Percentiles rank a stretch among this genome's conserved stretches.
Evolutionary conservation across 2,329 filamentous ascomycete genomes (phyloP).

Genomic region (Sarocladiaceae sp.): DNA sequence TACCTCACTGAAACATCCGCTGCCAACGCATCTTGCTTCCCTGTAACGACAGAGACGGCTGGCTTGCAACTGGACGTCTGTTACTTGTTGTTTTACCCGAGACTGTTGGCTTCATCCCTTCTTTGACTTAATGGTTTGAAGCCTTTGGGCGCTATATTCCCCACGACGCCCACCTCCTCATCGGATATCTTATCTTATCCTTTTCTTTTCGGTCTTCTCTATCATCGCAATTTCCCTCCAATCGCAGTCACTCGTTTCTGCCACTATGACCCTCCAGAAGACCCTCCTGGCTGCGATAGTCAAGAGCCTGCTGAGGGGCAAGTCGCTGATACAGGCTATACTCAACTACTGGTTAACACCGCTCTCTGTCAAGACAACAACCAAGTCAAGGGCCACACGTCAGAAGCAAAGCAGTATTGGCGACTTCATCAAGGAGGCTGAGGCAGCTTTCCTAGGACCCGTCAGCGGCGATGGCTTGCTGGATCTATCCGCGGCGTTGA

Average conservation of each 20-base stretch:
- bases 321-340: constrained; percentile 54
- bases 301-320: constrained; percentile 55
- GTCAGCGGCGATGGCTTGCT: constrained; percentile 40
- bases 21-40: neutral
- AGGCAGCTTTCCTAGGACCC: constrained; percentile 45
- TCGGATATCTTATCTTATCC: constrained; percentile 9
- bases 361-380: constrained; percentile 26
- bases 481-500: constrained; percentile 44
- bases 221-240: constrained; percentile 27
- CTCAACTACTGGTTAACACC: constrained; percentile 50
- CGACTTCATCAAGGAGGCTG: constrained; percentile 56
- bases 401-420: constrained; percentile 29
- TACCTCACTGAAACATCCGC: neutral
- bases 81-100: neutral
- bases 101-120: neutral
- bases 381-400: constrained; percentile 13
- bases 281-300: constrained; percentile 50
- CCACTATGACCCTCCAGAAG: constrained; percentile 54
- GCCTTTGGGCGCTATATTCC: constrained; percentile 12
- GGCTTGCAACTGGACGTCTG: neutral
- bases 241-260: constrained; percentile 46
- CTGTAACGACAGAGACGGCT: neutral
- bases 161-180: constrained; percentile 4
- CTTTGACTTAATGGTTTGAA: neutral
- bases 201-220: constrained; percentile 14